These are phyloP conservation scores for Alternaria sp. DNA, from an alignment of 2,329 filamentous ascomycete genomes.

Conservation along the genomic window DNA sequence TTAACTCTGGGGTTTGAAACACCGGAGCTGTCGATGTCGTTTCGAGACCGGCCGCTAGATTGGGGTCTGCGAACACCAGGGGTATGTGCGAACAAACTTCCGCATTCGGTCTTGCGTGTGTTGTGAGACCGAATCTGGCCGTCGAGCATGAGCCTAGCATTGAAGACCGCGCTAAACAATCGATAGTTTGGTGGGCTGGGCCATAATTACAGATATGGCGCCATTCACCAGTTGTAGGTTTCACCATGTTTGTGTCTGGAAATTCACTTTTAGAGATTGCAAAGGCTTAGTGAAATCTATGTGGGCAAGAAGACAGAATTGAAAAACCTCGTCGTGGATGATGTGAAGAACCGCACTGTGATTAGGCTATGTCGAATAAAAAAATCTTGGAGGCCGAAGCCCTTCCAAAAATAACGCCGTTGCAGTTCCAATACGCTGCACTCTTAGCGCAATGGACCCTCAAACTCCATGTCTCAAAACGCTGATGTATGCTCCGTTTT, in stretches of 20 bases:
- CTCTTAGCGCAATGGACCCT: constrained; percentile 1
- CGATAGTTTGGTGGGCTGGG: constrained; percentile 15
- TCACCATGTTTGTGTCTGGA: constrained; percentile 10
- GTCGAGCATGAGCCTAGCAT: not conserved
- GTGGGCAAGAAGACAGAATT: not conserved
- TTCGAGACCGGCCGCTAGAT: constrained; percentile 12
- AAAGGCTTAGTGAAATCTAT: not conserved
- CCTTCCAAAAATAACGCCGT: not conserved
- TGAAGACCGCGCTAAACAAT: constrained; percentile 8
- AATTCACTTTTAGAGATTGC: constrained; percentile 4
- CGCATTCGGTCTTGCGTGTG: constrained; percentile 1
- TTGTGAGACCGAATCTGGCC: constrained; percentile 11
- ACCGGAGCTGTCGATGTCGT: constrained; percentile 16
- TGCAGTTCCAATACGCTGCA: constrained; percentile 3
- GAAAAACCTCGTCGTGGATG: not conserved
- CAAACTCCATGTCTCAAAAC: constrained; percentile 19
- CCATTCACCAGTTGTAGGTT: constrained; percentile 12
- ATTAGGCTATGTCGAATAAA: constrained; percentile 16
- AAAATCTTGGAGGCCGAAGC: constrained; percentile 8
- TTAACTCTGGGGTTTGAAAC: constrained; percentile 18
- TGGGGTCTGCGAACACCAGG: not conserved
- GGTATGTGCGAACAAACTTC: constrained; percentile 8
- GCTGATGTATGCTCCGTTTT: constrained; percentile 28
- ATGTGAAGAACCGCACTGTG: constrained; percentile 1
- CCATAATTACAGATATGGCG: constrained; percentile 2